Evolutionary conservation across 805 yeast species (phyloP).

Genomic region (Saturnispora kantuleensis): DNA sequence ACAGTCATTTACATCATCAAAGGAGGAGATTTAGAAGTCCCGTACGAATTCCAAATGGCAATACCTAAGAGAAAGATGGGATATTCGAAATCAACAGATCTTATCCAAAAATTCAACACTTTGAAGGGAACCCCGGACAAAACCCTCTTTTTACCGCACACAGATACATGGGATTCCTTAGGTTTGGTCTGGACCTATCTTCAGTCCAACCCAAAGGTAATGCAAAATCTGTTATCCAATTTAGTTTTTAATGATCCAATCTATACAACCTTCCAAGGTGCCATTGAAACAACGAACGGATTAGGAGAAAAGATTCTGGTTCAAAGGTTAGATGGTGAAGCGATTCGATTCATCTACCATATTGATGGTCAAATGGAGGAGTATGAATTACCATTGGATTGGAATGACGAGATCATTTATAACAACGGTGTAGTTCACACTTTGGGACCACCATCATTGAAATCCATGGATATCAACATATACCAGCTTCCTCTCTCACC

Average conservation of each 20-base stretch:
- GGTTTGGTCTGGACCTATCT: conserved; percentile 55
- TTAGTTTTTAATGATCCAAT: conserved; percentile 52
- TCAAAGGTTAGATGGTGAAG: conserved; percentile 2
- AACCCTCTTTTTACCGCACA: conserved; percentile 70
- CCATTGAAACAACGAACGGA: conserved; percentile 14
- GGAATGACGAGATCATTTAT: conserved; percentile 58
- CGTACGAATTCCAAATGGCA: conserved; percentile 53
- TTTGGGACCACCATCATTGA: conserved; percentile 19
- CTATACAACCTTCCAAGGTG: conserved; percentile 50
- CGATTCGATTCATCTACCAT: conserved; percentile 8
- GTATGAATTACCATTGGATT: conserved; percentile 3
- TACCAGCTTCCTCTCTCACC: conserved; percentile 48
- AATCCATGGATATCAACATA: neutral
- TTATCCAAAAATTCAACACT: conserved; percentile 31
- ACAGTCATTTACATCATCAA: conserved; percentile 58
- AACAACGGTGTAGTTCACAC: conserved; percentile 82
- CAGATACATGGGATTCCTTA: conserved; percentile 56
- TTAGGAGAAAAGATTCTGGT: conserved; percentile 3
- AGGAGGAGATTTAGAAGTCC: conserved; percentile 46
- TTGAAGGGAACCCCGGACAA: conserved; percentile 52
- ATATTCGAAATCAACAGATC: conserved; percentile 56
- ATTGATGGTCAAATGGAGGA: conserved; percentile 4
- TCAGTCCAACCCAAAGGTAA: conserved; percentile 38
- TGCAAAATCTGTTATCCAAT: conserved; percentile 46
- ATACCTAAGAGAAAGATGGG: conserved; percentile 47